Conservation (phyloP, 73 alveolate species). For the Paramecium pentaurelia region DNA sequence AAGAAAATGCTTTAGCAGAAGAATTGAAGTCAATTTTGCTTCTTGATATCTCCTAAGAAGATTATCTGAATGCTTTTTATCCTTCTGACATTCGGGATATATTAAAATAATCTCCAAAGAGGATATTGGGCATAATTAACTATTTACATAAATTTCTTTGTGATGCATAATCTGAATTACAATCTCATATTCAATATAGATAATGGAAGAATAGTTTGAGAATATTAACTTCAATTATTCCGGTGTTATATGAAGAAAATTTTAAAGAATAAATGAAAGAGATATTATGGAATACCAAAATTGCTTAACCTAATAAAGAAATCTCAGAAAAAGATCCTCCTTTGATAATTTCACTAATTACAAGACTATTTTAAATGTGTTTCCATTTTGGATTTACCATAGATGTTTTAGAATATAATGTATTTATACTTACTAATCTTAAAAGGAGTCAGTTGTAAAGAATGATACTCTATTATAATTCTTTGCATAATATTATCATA, state of each 20-base stretch:
- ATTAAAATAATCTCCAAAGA: neutral
- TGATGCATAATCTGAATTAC: neutral
- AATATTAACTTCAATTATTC: neutral
- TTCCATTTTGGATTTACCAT: constrained; percentile 14
- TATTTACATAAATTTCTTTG: constrained; percentile 2
- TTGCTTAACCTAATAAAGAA: constrained; percentile 7
- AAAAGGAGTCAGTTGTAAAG: neutral
- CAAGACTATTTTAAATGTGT: neutral
- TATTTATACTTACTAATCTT: neutral
- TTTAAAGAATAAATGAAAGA: neutral
- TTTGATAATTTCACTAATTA: neutral
- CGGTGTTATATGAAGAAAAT: neutral
- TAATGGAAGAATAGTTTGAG: constrained; percentile 26
- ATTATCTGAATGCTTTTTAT: neutral
- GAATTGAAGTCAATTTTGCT: neutral
- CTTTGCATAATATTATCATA: neutral
- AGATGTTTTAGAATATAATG: neutral
- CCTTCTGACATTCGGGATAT: constrained; percentile 39
- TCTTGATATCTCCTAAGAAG: neutral
- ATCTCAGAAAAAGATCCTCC: neutral
- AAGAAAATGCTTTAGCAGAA: neutral
- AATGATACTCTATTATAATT: neutral
- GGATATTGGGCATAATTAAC: neutral
- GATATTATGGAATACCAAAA: neutral
- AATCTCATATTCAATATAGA: neutral